Base-by-base conservation (phyloP, 495 filamentous ascomycete genomes). In the Parathielavia hyrcaniae region DNA sequence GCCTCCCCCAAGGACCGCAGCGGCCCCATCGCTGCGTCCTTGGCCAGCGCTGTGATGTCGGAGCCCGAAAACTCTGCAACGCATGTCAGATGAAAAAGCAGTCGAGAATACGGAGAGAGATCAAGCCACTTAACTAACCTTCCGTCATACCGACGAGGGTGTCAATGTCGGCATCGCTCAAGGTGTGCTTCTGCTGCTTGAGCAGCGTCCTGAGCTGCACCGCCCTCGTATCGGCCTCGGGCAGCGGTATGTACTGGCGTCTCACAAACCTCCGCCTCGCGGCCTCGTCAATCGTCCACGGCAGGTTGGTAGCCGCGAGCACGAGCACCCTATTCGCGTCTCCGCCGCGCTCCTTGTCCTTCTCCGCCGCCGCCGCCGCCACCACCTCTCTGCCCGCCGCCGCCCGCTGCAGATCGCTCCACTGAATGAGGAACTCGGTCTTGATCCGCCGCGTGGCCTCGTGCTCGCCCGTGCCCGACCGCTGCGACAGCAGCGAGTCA, bases 21-120 rank as follows among this genome's bases (percentile, higher is more conserved):
- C 10, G 95, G 93, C 0, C 93, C 95, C 93, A 99, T 99, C 23
- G 93, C 93, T 11, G 93, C 93, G 68, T 99, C 93, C 71, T 99
- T 99, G 10, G 93, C 95, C 23, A 99, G 75, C 7, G 93, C 93
- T 11, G 93, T 99, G 54, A 99, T 96, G 68, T 99, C 93, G 4
- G 90, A 96, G 58, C 93, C 95, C 38, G 90, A 95, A 76, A 95
- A 99, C 50, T 91, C 93, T 97, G 64, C 1, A 19, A 58, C 1
- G 48, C 35, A 44, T 20, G 51, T 64, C 58, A 63, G 39, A 10
- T 36, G 16, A 11, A 1, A 30, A 30, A 30, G 26, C 26, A 6
- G 55, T 2, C 10, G 50, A 47, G 41, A 19, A 51, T 7, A 46
- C 11, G 22, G 23, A 5, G 13, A 2, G 10, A 54, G 13, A 43